These are phyloP conservation scores for Blastocystis hominis DNA, from an alignment of 352 stramenopile species.

Conservation along the genomic window DNA sequence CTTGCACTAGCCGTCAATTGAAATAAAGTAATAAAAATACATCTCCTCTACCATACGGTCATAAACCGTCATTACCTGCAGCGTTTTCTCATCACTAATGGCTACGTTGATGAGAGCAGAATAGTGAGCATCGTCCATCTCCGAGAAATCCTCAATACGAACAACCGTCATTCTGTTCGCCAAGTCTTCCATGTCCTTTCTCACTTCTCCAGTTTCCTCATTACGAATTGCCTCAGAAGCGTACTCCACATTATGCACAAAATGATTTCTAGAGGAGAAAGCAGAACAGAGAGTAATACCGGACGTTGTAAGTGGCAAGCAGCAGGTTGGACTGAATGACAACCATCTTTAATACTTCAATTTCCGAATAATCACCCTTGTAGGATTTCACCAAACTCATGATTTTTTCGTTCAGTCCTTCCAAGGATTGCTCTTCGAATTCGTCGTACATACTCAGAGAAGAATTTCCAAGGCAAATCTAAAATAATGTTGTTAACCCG, in stretches of 20 bases:
- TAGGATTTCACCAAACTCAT: neutral
- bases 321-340: neutral
- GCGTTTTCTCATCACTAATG: neutral
- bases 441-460: neutral
- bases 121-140: neutral
- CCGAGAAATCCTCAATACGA: neutral
- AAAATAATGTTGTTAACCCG: neutral
- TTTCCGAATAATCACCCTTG: constrained; percentile 19
- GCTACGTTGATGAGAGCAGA: neutral
- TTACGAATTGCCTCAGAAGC: neutral
- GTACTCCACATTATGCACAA: neutral
- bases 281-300: neutral
- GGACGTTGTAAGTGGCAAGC: constrained; percentile 26
- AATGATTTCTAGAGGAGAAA: neutral
- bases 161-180: neutral
- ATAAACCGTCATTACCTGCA: constrained; percentile 8
- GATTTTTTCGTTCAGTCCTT: neutral
- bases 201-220: constrained; percentile 33
- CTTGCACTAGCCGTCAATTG: neutral
- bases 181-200: constrained; percentile 13
- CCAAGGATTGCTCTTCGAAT: neutral
- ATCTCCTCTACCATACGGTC: neutral
- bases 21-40: neutral
- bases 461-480: neutral
- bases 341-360: constrained; percentile 21